phyloP scores from a whole-genome alignment of 202 grass and related monocot species.

The Carex arenaria region DNA sequence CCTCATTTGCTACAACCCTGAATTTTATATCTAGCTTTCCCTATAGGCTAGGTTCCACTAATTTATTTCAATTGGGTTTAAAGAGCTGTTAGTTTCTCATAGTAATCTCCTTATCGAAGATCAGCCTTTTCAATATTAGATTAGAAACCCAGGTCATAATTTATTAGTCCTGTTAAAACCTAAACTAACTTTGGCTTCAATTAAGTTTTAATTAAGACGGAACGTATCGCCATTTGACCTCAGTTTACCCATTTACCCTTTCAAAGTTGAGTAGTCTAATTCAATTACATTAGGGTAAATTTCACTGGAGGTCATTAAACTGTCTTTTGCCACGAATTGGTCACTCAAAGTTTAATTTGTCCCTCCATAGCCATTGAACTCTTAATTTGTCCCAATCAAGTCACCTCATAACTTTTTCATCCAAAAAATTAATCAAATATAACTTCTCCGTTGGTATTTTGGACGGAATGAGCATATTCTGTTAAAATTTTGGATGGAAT shows the following conservation, averaged over 20 bases:
- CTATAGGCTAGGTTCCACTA: background rate
- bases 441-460: too few species aligned
- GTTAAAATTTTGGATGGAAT: too few species aligned
- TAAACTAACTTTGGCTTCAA: background rate
- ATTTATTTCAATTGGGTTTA: background rate
- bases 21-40: background rate
- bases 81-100: background rate
- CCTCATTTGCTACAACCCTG: background rate
- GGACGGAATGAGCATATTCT: too few species aligned
- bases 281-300: background rate
- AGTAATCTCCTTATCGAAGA: background rate
- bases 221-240: background rate
- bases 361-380: too few species aligned
- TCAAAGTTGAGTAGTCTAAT: background rate
- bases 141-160: background rate
- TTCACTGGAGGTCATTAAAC: too few species aligned
- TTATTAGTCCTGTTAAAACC: background rate
- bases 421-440: too few species aligned
- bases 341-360: too few species aligned
- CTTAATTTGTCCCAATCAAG: too few species aligned
- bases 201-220: background rate
- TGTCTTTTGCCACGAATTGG: too few species aligned
- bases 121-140: background rate
- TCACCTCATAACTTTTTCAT: too few species aligned
- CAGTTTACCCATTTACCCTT: background rate